Evolutionary conservation across 805 yeast genomes (phyloP).

Genomic region (Kazachstania taianensis): DNA sequence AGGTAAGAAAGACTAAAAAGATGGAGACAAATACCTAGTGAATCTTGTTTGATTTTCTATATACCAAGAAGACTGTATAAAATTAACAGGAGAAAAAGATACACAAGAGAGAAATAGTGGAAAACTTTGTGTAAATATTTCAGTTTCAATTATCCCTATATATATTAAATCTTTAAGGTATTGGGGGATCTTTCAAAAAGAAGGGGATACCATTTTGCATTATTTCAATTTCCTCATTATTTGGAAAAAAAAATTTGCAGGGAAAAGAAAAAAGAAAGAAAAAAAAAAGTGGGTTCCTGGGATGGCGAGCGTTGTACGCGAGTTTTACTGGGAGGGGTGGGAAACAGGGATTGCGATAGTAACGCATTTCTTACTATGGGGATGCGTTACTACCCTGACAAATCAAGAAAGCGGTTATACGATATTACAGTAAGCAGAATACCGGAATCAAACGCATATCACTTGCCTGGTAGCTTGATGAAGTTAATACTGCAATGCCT

Average conservation of each 20-base stretch:
- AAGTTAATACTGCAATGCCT: too few relatives aligned
- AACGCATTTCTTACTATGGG: not conserved
- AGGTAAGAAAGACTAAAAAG: not conserved
- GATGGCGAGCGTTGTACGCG: not conserved
- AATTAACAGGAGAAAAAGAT: not conserved
- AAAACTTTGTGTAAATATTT: not conserved
- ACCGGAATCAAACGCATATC: too few relatives aligned
- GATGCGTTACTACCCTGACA: not conserved
- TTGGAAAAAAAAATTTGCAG: not conserved
- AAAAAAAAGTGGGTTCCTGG: not conserved
- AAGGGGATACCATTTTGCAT: too few relatives aligned
- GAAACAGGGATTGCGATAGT: too few relatives aligned
- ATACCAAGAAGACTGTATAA: not conserved
- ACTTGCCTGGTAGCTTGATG: too few relatives aligned
- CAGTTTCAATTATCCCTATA: not conserved
- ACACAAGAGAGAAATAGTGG: not conserved
- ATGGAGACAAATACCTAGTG: not conserved
- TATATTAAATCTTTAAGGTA: too few relatives aligned
- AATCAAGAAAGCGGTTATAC: not conserved
- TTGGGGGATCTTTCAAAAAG: too few relatives aligned
- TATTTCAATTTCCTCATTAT: not conserved
- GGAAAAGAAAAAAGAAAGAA: not conserved
- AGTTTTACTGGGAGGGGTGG: too few relatives aligned
- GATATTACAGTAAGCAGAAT: too few relatives aligned
- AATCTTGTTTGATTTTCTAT: not conserved